Percentiles rank a stretch among this genome's conserved stretches.
Conservation (phyloP, 257 asterid genomes). For the Solanum ossicruentum region DNA sequence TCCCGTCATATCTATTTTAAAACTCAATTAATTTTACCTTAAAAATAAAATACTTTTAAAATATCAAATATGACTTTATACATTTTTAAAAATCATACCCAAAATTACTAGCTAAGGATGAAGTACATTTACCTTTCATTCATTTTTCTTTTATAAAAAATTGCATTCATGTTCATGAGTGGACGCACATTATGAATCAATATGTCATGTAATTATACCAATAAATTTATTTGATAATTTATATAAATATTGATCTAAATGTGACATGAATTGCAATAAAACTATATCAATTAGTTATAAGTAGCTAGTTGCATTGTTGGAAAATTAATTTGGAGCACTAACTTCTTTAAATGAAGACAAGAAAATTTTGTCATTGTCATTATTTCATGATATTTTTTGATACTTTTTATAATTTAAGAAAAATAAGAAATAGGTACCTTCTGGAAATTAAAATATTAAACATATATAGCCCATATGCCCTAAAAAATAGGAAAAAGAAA, state of each 20-base stretch:
- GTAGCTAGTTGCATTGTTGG: neutral
- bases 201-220: neutral
- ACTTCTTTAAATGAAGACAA: neutral
- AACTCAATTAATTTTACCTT: too few relatives aligned
- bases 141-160: too few relatives aligned
- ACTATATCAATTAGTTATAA: neutral
- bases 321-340: neutral
- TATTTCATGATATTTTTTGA: neutral
- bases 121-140: too few relatives aligned
- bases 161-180: too few relatives aligned
- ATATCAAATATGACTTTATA: too few relatives aligned
- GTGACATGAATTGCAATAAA: neutral
- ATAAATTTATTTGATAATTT: neutral
- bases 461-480: neutral
- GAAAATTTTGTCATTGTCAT: neutral
- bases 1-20: too few relatives aligned
- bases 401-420: neutral
- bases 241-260: neutral
- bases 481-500: neutral
- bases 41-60: too few relatives aligned
- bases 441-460: neutral
- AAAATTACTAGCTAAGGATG: too few relatives aligned
- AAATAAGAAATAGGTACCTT: neutral
- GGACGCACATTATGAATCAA: too few relatives aligned
- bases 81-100: too few relatives aligned